Evolutionary conservation across 1,139 yeast genomes (phyloP), one percentile per base, ranked within the genome.

Genomic region (Geotrichum europaeum): DNA sequence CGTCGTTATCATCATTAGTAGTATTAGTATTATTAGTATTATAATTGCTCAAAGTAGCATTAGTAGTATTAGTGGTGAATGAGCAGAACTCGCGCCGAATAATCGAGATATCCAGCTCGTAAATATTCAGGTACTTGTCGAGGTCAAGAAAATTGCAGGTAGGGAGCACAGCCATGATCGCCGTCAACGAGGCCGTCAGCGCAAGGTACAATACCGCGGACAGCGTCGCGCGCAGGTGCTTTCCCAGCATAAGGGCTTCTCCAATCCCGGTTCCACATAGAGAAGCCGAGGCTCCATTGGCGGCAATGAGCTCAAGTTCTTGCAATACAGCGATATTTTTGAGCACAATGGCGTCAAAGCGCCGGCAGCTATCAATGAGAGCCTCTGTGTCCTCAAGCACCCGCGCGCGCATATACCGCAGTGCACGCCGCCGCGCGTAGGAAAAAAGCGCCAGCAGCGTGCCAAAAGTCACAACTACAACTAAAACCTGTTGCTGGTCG

Each of bases 41-140:
- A 32, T 62, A 28, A 58, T 3, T 56, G 59, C 63, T 24, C 25
- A 24, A 3, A 24, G 25, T 24, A 24, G 25, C 4, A 24, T 24
- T 24, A 24, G 25, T 24, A 24, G 25, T 24, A 24, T 36, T 36
- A 15, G n/a, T 36, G 4, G n/a, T 5, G n/a, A 13, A 12, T 13
- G 58, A 62, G n/a, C 58, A 59, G 63, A 43, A 62, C 6, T 62
- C 64, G 30, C 43, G 43, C 43, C 62, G 64, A n/a, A 71, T 52
- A 47, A 70, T 71, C 3, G 66, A 51, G 4, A 68, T 50, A 4
- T 67, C 68, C 25, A 76, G 64, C 34, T 76, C 79, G 65, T 79
- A 79, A 10, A 79, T 73, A 30, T 75, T 80, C 60, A 78, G 69
- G 59, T 76, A 79, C 59, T 77, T 73, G 60, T 76, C 75, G 30